A percentile compares a stretch with the other conserved stretches of the same genome.
These are phyloP conservation scores for Rhizopus arrhizus DNA, from an alignment of 371 early-diverging fungal species.

Conservation along the genomic window DNA sequence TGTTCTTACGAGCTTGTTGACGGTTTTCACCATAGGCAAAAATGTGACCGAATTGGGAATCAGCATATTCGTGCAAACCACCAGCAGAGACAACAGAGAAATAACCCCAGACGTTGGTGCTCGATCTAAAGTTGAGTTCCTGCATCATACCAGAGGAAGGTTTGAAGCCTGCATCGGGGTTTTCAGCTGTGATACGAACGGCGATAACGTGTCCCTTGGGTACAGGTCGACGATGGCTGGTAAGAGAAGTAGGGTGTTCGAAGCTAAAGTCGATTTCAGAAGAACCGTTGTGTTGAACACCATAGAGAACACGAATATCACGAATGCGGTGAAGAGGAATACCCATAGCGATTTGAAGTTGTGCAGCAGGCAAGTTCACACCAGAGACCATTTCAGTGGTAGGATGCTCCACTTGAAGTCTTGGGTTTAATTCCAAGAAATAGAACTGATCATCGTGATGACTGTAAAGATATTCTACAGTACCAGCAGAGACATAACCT, in stretches of 20 bases:
- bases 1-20: constrained; percentile 91
- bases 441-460: constrained; percentile 86
- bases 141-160: constrained; percentile 95
- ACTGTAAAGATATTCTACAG: constrained; percentile 97
- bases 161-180: constrained; percentile 98
- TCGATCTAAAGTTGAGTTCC: constrained; percentile 93
- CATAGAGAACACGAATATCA: constrained; percentile 94
- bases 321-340: constrained; percentile 92
- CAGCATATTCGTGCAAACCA: constrained; percentile 97
- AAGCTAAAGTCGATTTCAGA: constrained; percentile 96
- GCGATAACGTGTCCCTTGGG: constrained; percentile 98
- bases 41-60: constrained; percentile 99
- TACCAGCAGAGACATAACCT: constrained; percentile 96
- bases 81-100: constrained; percentile 95
- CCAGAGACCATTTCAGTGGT: constrained; percentile 98
- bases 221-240: constrained; percentile 87
- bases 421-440: constrained; percentile 98
- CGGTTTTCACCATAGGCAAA: constrained; percentile 97
- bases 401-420: constrained; percentile 99
- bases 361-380: constrained; percentile 96
- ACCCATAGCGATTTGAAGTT: constrained; percentile 98
- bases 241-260: constrained; percentile 67
- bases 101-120: constrained; percentile 97
- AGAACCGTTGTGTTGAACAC: constrained; percentile 77
- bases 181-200: constrained; percentile 98